Conservation (phyloP, 768 basidiomycete species). For the Trametes sanguinea region DNA sequence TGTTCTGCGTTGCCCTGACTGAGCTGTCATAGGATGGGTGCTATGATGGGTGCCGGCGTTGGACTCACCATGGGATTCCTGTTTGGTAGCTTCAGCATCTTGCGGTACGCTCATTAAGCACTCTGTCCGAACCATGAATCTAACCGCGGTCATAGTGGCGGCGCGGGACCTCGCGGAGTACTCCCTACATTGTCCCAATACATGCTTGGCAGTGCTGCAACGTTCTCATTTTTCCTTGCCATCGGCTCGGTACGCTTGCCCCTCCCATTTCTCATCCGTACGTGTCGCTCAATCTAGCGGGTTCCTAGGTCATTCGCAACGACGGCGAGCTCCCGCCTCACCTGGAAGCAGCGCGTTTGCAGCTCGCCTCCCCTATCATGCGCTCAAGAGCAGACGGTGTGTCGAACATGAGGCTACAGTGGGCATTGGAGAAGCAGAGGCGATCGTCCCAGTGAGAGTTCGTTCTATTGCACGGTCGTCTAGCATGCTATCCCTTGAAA, state of each 20-base stretch:
- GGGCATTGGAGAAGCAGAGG: conserved; percentile 48
- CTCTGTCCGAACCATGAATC: neutral
- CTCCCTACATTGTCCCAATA: conserved; percentile 94
- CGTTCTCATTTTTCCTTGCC: conserved; percentile 95
- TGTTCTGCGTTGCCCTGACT: neutral
- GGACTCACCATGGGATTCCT: conserved; percentile 97
- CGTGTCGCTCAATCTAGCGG: neutral
- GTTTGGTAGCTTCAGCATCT: conserved; percentile 90
- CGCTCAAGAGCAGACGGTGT: conserved; percentile 70
- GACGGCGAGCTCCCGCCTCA: conserved; percentile 63
- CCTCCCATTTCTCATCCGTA: neutral
- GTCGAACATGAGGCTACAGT: conserved; percentile 69
- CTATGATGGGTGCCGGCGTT: conserved; percentile 89
- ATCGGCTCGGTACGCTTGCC: conserved; percentile 76
- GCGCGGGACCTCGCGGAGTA: conserved; percentile 87
- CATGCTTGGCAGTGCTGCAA: conserved; percentile 97
- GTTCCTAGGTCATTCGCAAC: conserved; percentile 81
- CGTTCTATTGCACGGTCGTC: too few species aligned
- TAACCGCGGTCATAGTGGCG: conserved; percentile 53
- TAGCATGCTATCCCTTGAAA: neutral
- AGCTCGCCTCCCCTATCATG: conserved; percentile 55
- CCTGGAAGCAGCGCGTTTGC: conserved; percentile 63
- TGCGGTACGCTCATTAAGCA: conserved; percentile 57
- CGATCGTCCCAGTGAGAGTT: conserved; percentile 12
- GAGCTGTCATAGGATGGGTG: conserved; percentile 71